These are phyloP conservation scores for Pyrrhoderma lamaoense DNA, from an alignment of 1,284 basidiomycete species.

Conservation along the genomic window DNA sequence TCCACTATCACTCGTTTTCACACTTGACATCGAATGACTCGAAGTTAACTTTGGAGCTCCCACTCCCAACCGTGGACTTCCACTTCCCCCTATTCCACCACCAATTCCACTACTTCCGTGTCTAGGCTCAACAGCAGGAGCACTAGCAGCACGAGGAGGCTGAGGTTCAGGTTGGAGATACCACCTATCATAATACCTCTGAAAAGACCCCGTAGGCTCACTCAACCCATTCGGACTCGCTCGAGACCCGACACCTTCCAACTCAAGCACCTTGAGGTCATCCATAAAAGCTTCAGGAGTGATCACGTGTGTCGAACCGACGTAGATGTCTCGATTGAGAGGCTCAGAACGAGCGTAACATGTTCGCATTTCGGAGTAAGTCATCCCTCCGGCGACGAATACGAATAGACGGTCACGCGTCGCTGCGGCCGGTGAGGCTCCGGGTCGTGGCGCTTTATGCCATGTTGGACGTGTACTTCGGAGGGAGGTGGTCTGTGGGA, in stretches of 20 bases:
- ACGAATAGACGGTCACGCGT: conserved; percentile 80
- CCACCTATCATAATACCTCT: conserved; percentile 71
- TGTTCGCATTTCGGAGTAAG: conserved; percentile 91
- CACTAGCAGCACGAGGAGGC: conserved; percentile 30
- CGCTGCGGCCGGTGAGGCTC: conserved; percentile 30
- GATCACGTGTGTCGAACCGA: conserved; percentile 89
- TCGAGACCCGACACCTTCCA: conserved; percentile 69
- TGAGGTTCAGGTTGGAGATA: conserved; percentile 58
- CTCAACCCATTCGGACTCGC: conserved; percentile 66
- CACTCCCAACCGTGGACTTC: background rate
- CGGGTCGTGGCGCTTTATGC: conserved; percentile 63
- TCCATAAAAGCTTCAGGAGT: conserved; percentile 84
- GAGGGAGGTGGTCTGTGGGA: conserved; percentile 61
- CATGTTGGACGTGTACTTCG: conserved; percentile 82
- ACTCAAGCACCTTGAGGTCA: conserved; percentile 77
- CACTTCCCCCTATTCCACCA: background rate
- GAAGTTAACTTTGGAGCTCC: background rate
- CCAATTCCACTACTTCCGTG: background rate
- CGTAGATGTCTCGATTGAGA: conserved; percentile 83
- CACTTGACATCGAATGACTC: conserved; percentile 10
- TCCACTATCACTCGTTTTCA: conserved; percentile 4
- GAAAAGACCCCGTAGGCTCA: conserved; percentile 52
- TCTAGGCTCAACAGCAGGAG: conserved; percentile 20
- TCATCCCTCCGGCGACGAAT: conserved; percentile 94
- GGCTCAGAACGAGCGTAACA: conserved; percentile 73